A percentile compares a stretch with the other conserved stretches of the same genome.
These are phyloP conservation scores for Ceratocystis destructans DNA, from an alignment of 2,329 filamentous ascomycete genomes.

Conservation along the genomic window DNA sequence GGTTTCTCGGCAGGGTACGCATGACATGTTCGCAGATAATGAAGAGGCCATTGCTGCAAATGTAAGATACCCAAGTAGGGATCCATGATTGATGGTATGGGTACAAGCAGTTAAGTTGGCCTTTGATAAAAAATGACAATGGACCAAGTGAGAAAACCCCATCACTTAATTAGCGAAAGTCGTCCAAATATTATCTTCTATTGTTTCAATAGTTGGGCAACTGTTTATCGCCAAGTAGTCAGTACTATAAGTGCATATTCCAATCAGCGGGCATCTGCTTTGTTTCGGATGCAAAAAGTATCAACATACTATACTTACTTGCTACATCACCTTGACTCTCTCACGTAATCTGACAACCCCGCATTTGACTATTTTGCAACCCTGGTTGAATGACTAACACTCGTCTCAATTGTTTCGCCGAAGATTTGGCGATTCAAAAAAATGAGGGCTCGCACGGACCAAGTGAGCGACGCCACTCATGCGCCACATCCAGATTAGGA, in stretches of 20 bases:
- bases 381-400: conserved; percentile 6
- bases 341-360: background rate
- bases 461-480: conserved; percentile 13
- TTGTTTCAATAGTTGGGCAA: background rate
- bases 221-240: background rate
- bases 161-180: background rate
- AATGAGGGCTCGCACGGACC: conserved; percentile 20
- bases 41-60: background rate
- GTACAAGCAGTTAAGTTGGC: background rate
- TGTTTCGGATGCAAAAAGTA: background rate
- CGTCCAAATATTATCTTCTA: background rate
- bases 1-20: background rate
- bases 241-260: background rate
- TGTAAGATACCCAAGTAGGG: background rate
- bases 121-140: background rate
- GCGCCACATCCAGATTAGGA: conserved; percentile 26
- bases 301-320: background rate
- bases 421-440: conserved; percentile 8
- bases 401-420: background rate
- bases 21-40: background rate
- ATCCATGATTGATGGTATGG: background rate
- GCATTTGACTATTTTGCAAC: conserved; percentile 6
- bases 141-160: background rate
- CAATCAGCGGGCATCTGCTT: too few species aligned
- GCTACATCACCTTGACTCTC: background rate